Percentiles rank a stretch among this genome's conserved stretches.
These are phyloP conservation scores for Apiotrichum gracile DNA, from an alignment of 1,284 basidiomycete species.

Conservation along the genomic window DNA sequence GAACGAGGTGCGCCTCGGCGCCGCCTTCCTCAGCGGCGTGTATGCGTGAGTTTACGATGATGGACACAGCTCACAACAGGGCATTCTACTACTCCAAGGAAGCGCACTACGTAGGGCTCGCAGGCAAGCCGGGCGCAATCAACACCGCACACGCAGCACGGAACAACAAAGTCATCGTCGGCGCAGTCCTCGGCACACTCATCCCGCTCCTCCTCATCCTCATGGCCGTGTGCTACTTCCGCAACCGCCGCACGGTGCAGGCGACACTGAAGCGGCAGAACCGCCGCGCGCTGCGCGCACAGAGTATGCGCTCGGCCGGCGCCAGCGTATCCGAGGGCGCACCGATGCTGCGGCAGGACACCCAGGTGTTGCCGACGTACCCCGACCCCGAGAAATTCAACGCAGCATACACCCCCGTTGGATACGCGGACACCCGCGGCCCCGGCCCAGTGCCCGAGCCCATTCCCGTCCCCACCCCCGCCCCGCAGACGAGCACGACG, in stretches of 20 bases:
- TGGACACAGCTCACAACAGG: conserved; percentile 12
- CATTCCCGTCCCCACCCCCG: too few species aligned
- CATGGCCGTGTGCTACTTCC: conserved; percentile 29
- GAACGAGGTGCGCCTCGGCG: conserved; percentile 36
- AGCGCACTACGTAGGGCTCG: conserved; percentile 35
- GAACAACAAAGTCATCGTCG: background rate
- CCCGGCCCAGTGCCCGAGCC: too few species aligned
- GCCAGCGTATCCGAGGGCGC: too few species aligned
- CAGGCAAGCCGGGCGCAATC: conserved; percentile 35
- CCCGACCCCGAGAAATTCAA: too few species aligned
- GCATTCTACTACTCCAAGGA: conserved; percentile 32
- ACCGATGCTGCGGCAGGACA: too few species aligned
- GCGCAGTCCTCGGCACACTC: conserved; percentile 34
- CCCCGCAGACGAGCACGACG: too few species aligned
- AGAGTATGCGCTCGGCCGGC: too few species aligned
- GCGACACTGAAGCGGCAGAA: too few species aligned
- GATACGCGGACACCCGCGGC: too few species aligned
- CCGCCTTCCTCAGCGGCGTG: conserved; percentile 39
- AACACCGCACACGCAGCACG: conserved; percentile 13
- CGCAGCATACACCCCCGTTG: too few species aligned
- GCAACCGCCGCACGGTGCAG: conserved; percentile 27
- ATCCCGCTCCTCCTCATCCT: conserved; percentile 29
- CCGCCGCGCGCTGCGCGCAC: too few species aligned
- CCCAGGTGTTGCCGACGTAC: too few species aligned
- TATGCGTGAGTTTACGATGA: conserved; percentile 34